Evolutionary conservation across 164 flowering plant species (phyloP), one percentile per base, ranked within the genome.

Genomic region (Vitis rotundifolia): DNA sequence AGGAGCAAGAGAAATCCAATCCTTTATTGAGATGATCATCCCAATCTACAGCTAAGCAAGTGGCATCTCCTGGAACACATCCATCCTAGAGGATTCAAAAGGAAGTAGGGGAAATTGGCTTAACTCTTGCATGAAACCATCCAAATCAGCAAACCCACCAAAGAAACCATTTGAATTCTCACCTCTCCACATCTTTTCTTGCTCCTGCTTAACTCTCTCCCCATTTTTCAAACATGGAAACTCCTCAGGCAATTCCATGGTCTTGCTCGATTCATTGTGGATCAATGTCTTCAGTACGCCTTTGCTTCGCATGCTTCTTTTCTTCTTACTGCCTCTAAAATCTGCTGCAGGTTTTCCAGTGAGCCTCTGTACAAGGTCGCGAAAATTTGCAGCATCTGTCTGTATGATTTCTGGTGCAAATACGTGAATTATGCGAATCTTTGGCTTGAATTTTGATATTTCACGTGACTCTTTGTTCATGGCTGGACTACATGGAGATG

Each of bases 331-430:
- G 2, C 48, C 9, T 51, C 5, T 28, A 37, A 3, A 37, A 37
- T 37, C 7, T 37, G 44, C 63, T 16, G 69, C 3, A 1, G 82
- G 80, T 50, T 80, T 75, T 3, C 86, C 86, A 0, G 88, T 82
- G 73, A 84, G 86, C 28, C 66, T 75, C 68, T 84, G 88, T 9
- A 82, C 86, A 12, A 84, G 69, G 49, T 78, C 81, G 29, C 81
- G 61, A 62, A 84, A 84, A 66, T 80, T 69, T 2, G 68, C 74
- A 3, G 54, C 84, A 18, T 84, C 86, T 8, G 83, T 82, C 68
- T 73, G 69, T 19, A 84, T 84, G 78, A 84, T 77, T 56, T 82
- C 75, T 8, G 86, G 88, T 11, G 80, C 86, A 57, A 68, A 75
- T 44, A 82, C 53, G 64, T 84, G 88, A 63, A 80, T 77, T 48